phyloP scores from a whole-genome alignment of 257 asterid genomes.

The Echites panduratus region DNA sequence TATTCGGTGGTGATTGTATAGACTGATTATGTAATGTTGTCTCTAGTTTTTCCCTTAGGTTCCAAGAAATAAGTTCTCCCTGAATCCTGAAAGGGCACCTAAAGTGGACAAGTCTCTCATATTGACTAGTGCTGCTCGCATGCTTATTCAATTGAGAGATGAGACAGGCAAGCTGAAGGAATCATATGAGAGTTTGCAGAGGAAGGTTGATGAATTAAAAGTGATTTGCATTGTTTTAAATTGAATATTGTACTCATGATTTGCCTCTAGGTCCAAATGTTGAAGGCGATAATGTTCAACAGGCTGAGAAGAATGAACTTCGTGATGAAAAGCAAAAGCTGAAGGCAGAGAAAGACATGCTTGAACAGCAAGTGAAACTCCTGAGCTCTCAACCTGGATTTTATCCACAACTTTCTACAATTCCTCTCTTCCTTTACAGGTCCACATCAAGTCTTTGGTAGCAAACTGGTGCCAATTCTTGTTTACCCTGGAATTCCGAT shows the following conservation, averaged over 20 bases:
- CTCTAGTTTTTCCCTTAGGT: constrained; percentile 27
- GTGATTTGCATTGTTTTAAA: no score
- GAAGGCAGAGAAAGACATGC: constrained; percentile 33
- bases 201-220: constrained; percentile 50
- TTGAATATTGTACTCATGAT: neutral
- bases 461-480: constrained; percentile 40
- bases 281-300: no score
- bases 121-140: constrained; percentile 44
- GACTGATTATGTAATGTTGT: constrained; percentile 4
- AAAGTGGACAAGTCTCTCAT: constrained; percentile 49
- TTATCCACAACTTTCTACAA: constrained; percentile 31
- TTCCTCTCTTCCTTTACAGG: constrained; percentile 32
- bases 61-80: constrained; percentile 48
- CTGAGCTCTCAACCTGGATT: constrained; percentile 29
- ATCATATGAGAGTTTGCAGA: constrained; percentile 32
- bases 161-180: no score
- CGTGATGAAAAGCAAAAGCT: constrained; percentile 48
- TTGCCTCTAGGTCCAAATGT: no score
- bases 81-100: constrained; percentile 59
- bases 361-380: constrained; percentile 41
- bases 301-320: no score
- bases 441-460: constrained; percentile 30
- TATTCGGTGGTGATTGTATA: no score
- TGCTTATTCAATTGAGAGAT: no score
- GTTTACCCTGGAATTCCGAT: constrained; percentile 42